Conservation (phyloP, 2,329 filamentous ascomycete species). For the Arthrobotrys pseudoclavata region DNA sequence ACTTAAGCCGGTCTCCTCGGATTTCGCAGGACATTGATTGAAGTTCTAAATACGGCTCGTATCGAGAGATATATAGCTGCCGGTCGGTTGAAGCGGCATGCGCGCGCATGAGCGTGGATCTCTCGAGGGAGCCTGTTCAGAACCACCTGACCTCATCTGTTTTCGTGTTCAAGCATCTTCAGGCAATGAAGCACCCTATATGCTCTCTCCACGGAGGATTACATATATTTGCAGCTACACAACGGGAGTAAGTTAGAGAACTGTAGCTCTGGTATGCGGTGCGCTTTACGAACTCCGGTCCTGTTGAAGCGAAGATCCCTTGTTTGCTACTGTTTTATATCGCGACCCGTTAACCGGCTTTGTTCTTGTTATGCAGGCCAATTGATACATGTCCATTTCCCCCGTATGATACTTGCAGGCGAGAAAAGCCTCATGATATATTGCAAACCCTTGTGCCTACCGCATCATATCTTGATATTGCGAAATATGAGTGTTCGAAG, state of each 20-base stretch:
- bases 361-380: slow-evolving; percentile 42
- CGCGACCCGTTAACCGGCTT: slow-evolving; percentile 15
- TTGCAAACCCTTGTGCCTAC: slow-evolving; percentile 12
- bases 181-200: slow-evolving; percentile 12
- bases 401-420: slow-evolving; percentile 43
- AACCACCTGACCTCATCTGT: slow-evolving; percentile 48
- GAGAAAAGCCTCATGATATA: slow-evolving; percentile 53
- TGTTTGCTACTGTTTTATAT: slow-evolving; percentile 25
- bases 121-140: slow-evolving; percentile 44
- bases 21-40: slow-evolving; percentile 18
- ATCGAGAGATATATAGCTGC: slow-evolving; percentile 28
- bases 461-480: slow-evolving; percentile 20
- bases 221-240: slow-evolving; percentile 55
- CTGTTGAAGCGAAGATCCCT: slow-evolving; percentile 12
- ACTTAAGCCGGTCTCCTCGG: background rate
- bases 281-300: slow-evolving; percentile 7
- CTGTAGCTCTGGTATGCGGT: slow-evolving; percentile 10
- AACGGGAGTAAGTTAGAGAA: slow-evolving; percentile 24
- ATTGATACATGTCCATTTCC: slow-evolving; percentile 38
- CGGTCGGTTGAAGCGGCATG: slow-evolving; percentile 58
- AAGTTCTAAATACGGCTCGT: slow-evolving; percentile 40
- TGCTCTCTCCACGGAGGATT: slow-evolving; percentile 31
- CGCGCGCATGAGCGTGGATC: slow-evolving; percentile 48
- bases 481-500: slow-evolving; percentile 19
- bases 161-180: slow-evolving; percentile 45